A percentile compares a stretch with the other conserved stretches of the same genome.
These are phyloP conservation scores for Diaporthe batatas DNA, from an alignment of 2,329 filamentous ascomycete species.

Conservation along the genomic window DNA sequence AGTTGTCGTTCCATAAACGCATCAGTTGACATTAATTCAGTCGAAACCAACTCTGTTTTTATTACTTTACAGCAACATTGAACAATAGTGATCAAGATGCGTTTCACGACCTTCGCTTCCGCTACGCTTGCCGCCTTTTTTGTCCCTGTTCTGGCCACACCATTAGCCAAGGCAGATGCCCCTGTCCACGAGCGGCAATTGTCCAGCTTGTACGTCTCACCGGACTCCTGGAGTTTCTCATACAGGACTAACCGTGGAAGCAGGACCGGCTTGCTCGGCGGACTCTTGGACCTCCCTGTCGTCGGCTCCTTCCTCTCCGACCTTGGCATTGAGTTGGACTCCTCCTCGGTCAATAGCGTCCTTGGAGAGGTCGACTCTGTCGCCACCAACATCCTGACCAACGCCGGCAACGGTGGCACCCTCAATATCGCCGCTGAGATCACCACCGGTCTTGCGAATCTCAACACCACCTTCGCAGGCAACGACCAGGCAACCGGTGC, in stretches of 20 bases:
- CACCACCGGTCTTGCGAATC: slow-evolving; percentile 16
- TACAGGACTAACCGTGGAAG: slow-evolving; percentile 5
- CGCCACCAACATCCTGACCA: slow-evolving; percentile 22
- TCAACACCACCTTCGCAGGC: slow-evolving; percentile 26
- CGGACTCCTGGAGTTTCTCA: background rate
- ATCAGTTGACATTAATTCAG: no score
- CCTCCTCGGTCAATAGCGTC: slow-evolving; percentile 16
- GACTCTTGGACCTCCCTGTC: slow-evolving; percentile 25
- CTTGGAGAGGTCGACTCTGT: slow-evolving; percentile 17
- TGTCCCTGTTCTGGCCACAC: slow-evolving; percentile 24
- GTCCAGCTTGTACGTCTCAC: slow-evolving; percentile 4
- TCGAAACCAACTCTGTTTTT: slow-evolving; percentile 21
- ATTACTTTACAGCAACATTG: slow-evolving; percentile 1
- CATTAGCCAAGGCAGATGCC: slow-evolving; percentile 19
- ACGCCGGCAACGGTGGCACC: slow-evolving; percentile 20
- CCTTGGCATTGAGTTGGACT: slow-evolving; percentile 6
- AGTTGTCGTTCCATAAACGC: slow-evolving; percentile 12
- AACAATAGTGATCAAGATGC: slow-evolving; percentile 8
- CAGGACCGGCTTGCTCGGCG: slow-evolving; percentile 18
- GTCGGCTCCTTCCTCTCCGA: slow-evolving; percentile 17
- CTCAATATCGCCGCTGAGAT: slow-evolving; percentile 14
- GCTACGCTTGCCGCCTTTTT: slow-evolving; percentile 19
- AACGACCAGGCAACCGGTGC: slow-evolving; percentile 11
- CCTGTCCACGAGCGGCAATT: slow-evolving; percentile 14
- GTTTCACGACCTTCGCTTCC: slow-evolving; percentile 19